phyloP scores from a whole-genome alignment of 2,329 filamentous ascomycete genomes.

The Ceratocystis cacaofunesta region DNA sequence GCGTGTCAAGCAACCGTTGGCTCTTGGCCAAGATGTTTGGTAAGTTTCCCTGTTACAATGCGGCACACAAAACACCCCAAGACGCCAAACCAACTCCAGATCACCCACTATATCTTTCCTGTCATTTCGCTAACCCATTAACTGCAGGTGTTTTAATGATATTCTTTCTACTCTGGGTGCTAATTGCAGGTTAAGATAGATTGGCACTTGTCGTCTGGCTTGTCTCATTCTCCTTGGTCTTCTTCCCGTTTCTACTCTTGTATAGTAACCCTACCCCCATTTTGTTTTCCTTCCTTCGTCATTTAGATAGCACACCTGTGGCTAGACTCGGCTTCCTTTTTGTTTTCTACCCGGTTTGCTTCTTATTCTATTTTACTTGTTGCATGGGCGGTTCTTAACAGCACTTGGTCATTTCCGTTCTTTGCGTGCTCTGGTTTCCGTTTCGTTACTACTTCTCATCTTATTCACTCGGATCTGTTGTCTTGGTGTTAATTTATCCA shows the following conservation, averaged over 20 bases:
- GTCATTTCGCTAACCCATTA: slow-evolving; percentile 30
- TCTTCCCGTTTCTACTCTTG: not conserved
- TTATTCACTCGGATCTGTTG: not conserved
- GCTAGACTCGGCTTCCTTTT: not conserved
- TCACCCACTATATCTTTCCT: not conserved
- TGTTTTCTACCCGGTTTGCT: not conserved
- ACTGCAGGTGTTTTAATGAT: slow-evolving; percentile 66
- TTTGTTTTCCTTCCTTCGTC: not conserved
- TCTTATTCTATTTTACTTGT: not conserved
- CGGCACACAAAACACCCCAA: not conserved
- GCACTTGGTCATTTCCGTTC: not conserved
- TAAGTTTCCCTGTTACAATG: slow-evolving; percentile 1
- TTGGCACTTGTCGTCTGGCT: not conserved
- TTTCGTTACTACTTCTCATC: not conserved
- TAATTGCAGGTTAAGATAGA: slow-evolving; percentile 39
- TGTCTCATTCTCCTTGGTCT: not conserved
- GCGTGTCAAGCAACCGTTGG: slow-evolving; percentile 91
- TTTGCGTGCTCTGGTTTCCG: no score
- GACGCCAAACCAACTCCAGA: not conserved
- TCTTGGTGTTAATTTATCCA: not conserved
- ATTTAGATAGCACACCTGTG: not conserved
- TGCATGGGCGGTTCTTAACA: slow-evolving; percentile 18
- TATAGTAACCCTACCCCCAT: not conserved
- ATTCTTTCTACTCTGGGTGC: slow-evolving; percentile 66
- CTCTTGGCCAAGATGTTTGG: slow-evolving; percentile 62